Evolutionary conservation across 1,139 yeast species (phyloP).

Genomic region (Magnusiomyces tetraspermus): DNA sequence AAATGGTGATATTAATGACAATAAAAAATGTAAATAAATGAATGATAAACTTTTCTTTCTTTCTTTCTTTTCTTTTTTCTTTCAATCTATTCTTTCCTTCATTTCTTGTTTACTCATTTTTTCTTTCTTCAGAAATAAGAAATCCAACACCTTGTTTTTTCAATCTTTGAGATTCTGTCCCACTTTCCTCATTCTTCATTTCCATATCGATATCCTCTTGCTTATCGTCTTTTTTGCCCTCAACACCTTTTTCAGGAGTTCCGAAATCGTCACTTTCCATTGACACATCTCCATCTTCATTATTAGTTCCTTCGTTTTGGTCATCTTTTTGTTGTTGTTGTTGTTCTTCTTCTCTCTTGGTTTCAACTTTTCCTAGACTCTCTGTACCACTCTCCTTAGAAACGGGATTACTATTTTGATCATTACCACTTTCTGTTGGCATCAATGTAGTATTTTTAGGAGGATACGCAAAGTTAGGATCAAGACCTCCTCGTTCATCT

Average conservation of each 20-base stretch:
- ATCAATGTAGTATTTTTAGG: neutral
- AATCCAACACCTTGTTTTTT: conserved; percentile 4
- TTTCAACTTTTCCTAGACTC: neutral
- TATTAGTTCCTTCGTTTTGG: too few species aligned
- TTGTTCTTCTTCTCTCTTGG: neutral
- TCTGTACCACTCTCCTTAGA: neutral
- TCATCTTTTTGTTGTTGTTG: neutral
- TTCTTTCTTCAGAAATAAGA: neutral
- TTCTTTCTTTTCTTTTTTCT: neutral
- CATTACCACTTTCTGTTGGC: neutral
- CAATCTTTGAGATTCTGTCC: neutral
- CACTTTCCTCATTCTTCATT: neutral
- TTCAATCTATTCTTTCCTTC: neutral
- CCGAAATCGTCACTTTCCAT: neutral
- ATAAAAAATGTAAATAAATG: too few species aligned
- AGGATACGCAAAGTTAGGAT: neutral
- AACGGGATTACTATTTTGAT: neutral
- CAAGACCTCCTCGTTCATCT: neutral
- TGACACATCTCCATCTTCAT: neutral
- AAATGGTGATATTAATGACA: too few species aligned
- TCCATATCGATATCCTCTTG: neutral
- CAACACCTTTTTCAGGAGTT: neutral
- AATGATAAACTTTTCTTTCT: too few species aligned
- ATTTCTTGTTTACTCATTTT: neutral
- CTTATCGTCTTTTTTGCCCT: too few species aligned